Evolutionary conservation across 2,329 filamentous ascomycete species (phyloP).

Genomic region (Colletotrichum viniferum): DNA sequence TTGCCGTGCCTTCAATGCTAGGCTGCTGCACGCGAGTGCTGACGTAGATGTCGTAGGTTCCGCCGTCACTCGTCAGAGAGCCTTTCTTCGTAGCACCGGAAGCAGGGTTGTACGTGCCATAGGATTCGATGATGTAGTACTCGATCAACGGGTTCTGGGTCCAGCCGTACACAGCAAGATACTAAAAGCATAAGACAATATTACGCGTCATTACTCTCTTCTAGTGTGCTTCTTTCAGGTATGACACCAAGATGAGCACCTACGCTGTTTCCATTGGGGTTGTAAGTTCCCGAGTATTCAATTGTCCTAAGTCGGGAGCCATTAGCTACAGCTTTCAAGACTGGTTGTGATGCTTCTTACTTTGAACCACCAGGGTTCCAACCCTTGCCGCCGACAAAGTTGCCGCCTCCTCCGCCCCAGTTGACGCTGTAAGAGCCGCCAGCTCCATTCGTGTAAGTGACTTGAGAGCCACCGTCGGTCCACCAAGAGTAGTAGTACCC

Average conservation of each 20-base stretch:
- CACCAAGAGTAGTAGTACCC: conserved; percentile 51
- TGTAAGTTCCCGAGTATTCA: conserved; percentile 32
- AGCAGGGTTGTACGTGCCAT: conserved; percentile 46
- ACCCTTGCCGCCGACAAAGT: conserved; percentile 63
- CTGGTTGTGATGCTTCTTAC: not conserved
- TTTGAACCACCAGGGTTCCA: conserved; percentile 56
- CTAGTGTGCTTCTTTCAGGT: not conserved
- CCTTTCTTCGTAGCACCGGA: conserved; percentile 36
- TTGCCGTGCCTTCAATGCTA: conserved; percentile 51
- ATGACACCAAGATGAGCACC: not conserved
- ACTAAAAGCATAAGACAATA: conserved; percentile 24
- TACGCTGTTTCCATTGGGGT: conserved; percentile 29
- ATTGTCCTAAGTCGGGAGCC: conserved; percentile 5
- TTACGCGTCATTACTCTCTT: not conserved
- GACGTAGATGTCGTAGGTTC: conserved; percentile 40
- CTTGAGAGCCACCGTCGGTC: conserved; percentile 42
- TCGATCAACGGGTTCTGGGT: conserved; percentile 41
- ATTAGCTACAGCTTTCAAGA: not conserved
- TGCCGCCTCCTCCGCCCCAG: conserved; percentile 48
- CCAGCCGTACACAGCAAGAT: conserved; percentile 52
- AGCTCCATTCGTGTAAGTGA: conserved; percentile 47
- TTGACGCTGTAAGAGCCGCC: conserved; percentile 46
- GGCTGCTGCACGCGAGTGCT: conserved; percentile 42
- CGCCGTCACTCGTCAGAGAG: conserved; percentile 36
- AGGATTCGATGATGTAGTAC: conserved; percentile 46